Conservation (phyloP, 2,329 filamentous ascomycete genomes). For the Mycosphaerella sp. region DNA sequence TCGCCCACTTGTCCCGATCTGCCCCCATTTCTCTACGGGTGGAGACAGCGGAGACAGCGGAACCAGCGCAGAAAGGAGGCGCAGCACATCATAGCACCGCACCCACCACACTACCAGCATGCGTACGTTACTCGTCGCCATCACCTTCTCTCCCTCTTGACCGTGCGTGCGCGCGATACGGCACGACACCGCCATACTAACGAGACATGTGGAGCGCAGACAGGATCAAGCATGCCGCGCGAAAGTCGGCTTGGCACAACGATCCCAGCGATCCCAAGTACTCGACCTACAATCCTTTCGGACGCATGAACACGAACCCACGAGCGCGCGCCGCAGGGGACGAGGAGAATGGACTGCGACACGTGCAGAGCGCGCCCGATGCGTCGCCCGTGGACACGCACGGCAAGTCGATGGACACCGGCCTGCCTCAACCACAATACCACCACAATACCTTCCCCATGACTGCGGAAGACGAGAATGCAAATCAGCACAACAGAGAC, state of each 20-base stretch:
- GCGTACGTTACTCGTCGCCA: background rate
- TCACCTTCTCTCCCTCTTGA: background rate
- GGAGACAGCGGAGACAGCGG: background rate
- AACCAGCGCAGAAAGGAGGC: background rate
- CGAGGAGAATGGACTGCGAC: slow-evolving; percentile 21
- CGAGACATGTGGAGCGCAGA: slow-evolving; percentile 16
- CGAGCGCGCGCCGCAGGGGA: slow-evolving; percentile 16
- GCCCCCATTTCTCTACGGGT: no score
- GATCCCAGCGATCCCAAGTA: slow-evolving; percentile 17
- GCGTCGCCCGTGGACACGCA: slow-evolving; percentile 13
- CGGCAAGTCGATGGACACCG: slow-evolving; percentile 15
- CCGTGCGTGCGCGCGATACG: background rate
- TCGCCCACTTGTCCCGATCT: no score
- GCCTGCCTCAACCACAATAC: slow-evolving; percentile 1
- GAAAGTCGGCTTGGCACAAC: slow-evolving; percentile 29
- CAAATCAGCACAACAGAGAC: slow-evolving; percentile 2
- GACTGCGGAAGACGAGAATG: slow-evolving; percentile 8
- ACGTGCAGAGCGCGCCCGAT: slow-evolving; percentile 15
- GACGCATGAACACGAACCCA: slow-evolving; percentile 20
- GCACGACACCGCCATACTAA: slow-evolving; percentile 5
- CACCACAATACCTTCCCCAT: slow-evolving; percentile 12
- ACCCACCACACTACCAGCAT: background rate
- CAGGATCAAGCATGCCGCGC: slow-evolving; percentile 29
- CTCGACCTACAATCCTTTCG: slow-evolving; percentile 27
- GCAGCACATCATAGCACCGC: background rate